Conservation (phyloP, 2,329 filamentous ascomycete genomes). For the Venturia carpophila region DNA sequence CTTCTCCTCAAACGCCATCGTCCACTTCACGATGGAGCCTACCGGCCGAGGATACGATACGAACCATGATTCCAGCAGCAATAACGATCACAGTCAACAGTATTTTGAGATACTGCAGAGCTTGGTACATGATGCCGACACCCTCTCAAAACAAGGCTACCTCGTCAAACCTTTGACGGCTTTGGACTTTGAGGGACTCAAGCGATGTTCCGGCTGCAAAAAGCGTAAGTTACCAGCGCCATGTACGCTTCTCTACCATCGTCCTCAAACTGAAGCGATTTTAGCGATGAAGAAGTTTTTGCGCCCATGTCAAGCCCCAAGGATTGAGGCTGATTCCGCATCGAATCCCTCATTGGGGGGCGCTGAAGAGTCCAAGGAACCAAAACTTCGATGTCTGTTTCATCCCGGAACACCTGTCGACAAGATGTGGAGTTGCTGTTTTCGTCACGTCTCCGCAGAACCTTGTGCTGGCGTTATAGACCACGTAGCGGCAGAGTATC, state of each 20-base stretch:
- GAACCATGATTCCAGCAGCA: background rate
- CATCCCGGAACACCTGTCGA: background rate
- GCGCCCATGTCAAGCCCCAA: background rate
- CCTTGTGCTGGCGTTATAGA: background rate
- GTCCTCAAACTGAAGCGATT: background rate
- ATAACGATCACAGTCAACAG: background rate
- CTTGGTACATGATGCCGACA: background rate
- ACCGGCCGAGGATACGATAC: background rate
- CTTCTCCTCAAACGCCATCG: background rate
- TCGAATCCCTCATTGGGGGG: background rate
- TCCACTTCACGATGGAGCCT: background rate
- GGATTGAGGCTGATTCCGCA: background rate
- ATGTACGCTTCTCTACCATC: background rate
- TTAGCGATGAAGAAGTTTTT: background rate
- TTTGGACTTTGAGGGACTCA: background rate
- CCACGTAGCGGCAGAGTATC: background rate
- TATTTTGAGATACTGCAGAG: background rate
- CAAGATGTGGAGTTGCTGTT: background rate
- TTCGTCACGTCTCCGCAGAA: background rate
- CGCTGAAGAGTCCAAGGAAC: background rate
- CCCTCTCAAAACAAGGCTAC: conserved; percentile 1
- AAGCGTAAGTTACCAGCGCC: background rate
- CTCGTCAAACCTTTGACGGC: background rate
- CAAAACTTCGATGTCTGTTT: background rate
- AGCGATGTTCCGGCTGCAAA: conserved; percentile 4